A percentile compares a stretch with the other conserved stretches of the same genome.
Conservation (phyloP, 2,329 filamentous ascomycete species). For the Zymoseptoria ardabiliae region DNA sequence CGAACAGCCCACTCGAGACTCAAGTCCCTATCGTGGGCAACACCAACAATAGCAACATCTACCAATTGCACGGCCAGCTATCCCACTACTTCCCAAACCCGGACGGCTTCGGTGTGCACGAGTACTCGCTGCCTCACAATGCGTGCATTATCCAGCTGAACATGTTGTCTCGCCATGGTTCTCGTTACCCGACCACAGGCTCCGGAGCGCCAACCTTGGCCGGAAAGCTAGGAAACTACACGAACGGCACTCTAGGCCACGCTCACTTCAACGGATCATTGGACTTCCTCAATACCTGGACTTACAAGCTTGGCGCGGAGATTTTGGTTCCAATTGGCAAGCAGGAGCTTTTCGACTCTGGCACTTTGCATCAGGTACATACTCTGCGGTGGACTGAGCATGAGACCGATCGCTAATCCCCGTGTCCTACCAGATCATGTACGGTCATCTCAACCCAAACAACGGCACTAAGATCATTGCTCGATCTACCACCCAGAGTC, state of each 20-base stretch:
- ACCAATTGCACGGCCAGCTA: constrained; percentile 61
- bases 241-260: constrained; percentile 22
- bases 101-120: constrained; percentile 63
- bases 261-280: constrained; percentile 52
- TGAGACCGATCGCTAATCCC: not conserved
- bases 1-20: constrained; percentile 65
- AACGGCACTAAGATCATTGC: constrained; percentile 65
- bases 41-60: constrained; percentile 56
- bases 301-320: constrained; percentile 60
- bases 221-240: constrained; percentile 50
- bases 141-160: constrained; percentile 63
- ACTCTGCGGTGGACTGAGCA: not conserved
- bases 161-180: constrained; percentile 67
- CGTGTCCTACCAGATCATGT: constrained; percentile 67
- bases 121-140: constrained; percentile 59
- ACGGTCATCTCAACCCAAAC: constrained; percentile 60
- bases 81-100: constrained; percentile 64
- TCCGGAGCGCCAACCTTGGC: constrained; percentile 51
- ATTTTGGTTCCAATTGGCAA: constrained; percentile 67
- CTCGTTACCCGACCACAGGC: constrained; percentile 61
- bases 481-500: constrained; percentile 66
- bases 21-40: constrained; percentile 57
- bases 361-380: constrained; percentile 52
- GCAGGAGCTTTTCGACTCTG: constrained; percentile 52
- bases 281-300: constrained; percentile 62